Evolutionary conservation across 495 filamentous ascomycete genomes (phyloP).

Genomic region (Glonium stellatum): DNA sequence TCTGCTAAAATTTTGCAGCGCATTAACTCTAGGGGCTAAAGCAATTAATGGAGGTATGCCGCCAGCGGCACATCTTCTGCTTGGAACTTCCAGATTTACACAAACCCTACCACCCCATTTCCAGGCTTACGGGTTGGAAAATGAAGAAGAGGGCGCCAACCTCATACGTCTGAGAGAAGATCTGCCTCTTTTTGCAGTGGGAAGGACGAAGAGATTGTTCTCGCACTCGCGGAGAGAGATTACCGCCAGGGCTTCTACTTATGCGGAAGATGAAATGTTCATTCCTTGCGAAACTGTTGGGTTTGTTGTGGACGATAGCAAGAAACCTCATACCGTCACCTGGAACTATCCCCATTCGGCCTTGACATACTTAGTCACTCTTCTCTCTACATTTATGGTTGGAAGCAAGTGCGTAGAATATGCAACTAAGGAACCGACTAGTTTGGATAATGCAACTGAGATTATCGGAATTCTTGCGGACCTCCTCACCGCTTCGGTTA

Average conservation of each 20-base stretch:
- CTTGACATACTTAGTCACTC: slow-evolving; percentile 66
- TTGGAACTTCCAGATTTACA: slow-evolving; percentile 62
- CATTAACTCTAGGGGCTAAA: slow-evolving; percentile 42
- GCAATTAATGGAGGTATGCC: slow-evolving; percentile 42
- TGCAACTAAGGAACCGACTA: slow-evolving; percentile 20
- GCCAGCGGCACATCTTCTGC: slow-evolving; percentile 48
- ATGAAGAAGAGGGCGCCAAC: slow-evolving; percentile 79
- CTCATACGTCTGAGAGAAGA: slow-evolving; percentile 48
- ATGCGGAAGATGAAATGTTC: slow-evolving; percentile 11
- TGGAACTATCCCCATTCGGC: slow-evolving; percentile 72
- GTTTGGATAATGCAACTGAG: slow-evolving; percentile 51
- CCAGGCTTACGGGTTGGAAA: slow-evolving; percentile 61
- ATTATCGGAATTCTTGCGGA: slow-evolving; percentile 57
- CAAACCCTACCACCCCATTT: slow-evolving; percentile 59
- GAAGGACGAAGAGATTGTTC: background rate
- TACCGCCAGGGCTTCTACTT: background rate
- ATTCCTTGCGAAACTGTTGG: slow-evolving; percentile 19
- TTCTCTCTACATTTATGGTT: slow-evolving; percentile 44
- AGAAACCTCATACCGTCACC: slow-evolving; percentile 55
- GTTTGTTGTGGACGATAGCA: slow-evolving; percentile 41
- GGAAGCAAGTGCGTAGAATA: slow-evolving; percentile 25
- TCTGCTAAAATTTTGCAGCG: slow-evolving; percentile 60
- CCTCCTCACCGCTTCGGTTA: slow-evolving; percentile 41
- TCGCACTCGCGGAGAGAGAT: background rate
- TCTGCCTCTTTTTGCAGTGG: slow-evolving; percentile 45